A percentile compares a stretch with the other conserved stretches of the same genome.
Evolutionary conservation across 2,329 filamentous ascomycete genomes (phyloP).

Genomic region (Talaromyces sp.): DNA sequence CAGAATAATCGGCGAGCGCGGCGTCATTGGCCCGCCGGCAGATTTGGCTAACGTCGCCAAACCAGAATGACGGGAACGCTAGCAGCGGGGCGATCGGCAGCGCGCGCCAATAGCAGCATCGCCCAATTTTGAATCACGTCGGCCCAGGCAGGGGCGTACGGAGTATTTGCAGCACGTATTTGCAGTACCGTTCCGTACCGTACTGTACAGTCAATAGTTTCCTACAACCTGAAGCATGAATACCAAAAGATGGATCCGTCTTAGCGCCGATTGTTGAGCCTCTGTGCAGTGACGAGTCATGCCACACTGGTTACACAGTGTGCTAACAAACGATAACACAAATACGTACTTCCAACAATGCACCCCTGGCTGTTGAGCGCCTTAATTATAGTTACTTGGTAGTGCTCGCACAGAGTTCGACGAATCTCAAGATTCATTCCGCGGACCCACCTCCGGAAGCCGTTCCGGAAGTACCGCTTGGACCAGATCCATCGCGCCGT

Average conservation of each 20-base stretch:
- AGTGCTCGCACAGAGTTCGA: neutral
- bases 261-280: neutral
- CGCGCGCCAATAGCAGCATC: neutral
- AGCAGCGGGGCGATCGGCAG: neutral
- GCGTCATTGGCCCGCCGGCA: neutral
- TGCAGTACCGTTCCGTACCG: neutral
- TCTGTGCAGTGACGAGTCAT: neutral
- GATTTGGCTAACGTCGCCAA: neutral
- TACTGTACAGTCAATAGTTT: neutral
- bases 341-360: neutral
- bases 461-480: neutral
- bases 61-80: constrained; percentile 2
- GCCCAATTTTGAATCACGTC: neutral
- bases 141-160: neutral
- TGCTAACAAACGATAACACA: too few relatives aligned
- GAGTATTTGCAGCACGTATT: too few relatives aligned
- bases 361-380: neutral
- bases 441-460: neutral
- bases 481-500: neutral
- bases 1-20: neutral
- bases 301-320: neutral
- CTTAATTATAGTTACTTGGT: neutral
- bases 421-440: neutral
- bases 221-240: neutral
- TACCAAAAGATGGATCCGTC: neutral